Conservation (phyloP, 2,329 filamentous ascomycete genomes). For the Proliferodiscus dingleyae region DNA sequence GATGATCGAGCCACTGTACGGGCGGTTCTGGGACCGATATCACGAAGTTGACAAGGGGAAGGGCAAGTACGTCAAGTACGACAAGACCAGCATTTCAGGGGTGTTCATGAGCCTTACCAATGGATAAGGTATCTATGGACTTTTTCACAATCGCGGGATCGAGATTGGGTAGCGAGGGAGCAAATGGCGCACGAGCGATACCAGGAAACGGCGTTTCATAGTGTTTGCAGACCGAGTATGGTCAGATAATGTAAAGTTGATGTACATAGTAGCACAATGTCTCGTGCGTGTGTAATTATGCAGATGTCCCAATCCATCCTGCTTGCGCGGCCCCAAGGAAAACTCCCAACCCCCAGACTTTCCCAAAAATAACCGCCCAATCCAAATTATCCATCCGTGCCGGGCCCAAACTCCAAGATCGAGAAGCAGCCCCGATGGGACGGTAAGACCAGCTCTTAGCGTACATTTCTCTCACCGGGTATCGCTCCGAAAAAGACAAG, state of each 20-base stretch:
- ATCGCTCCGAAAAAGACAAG: background rate
- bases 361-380: background rate
- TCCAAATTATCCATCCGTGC: background rate
- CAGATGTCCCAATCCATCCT: background rate
- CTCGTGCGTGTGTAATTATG: too few relatives aligned
- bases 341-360: too few relatives aligned
- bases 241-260: background rate
- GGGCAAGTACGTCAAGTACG: slow-evolving; percentile 97
- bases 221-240: background rate
- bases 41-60: slow-evolving; percentile 97
- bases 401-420: background rate
- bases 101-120: slow-evolving; percentile 38
- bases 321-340: background rate
- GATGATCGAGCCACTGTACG: slow-evolving; percentile 91
- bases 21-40: slow-evolving; percentile 93
- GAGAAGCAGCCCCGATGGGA: background rate
- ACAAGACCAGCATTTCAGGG: slow-evolving; percentile 74
- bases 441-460: background rate
- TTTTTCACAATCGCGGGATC: slow-evolving; percentile 9
- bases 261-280: background rate
- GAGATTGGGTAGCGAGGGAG: slow-evolving; percentile 3
- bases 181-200: slow-evolving; percentile 2
- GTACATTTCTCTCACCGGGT: slow-evolving; percentile 1
- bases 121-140: too few relatives aligned
- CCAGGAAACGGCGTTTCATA: slow-evolving; percentile 2